phyloP scores from a whole-genome alignment of 1,284 basidiomycete genomes.

The Bjerkandera adusta region DNA sequence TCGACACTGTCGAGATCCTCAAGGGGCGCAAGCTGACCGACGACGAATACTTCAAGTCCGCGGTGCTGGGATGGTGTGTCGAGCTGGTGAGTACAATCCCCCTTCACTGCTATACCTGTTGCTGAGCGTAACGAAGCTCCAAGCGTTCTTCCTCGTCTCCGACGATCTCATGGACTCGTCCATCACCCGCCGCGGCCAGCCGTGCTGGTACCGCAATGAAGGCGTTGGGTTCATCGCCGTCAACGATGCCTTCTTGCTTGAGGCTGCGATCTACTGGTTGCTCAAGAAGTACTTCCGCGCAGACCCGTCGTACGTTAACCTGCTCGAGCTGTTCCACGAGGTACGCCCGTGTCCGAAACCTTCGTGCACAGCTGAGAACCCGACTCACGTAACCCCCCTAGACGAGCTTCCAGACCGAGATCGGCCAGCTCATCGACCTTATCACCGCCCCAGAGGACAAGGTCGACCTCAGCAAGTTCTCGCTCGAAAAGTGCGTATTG shows the following conservation, averaged over 20 bases:
- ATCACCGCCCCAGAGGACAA: constrained; percentile 92
- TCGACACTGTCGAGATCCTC: constrained; percentile 91
- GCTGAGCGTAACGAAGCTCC: no score
- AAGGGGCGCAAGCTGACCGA: constrained; percentile 68
- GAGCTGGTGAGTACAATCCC: constrained; percentile 70
- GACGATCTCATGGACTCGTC: constrained; percentile 98
- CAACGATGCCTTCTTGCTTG: constrained; percentile 98
- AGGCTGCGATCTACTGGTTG: constrained; percentile 90
- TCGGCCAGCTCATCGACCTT: constrained; percentile 94
- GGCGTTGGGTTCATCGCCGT: constrained; percentile 87
- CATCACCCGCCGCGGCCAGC: constrained; percentile 95
- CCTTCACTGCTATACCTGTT: not conserved
- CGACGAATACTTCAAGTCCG: constrained; percentile 88
- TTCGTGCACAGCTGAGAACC: not conserved
- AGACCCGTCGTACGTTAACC: constrained; percentile 83
- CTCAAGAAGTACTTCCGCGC: constrained; percentile 87
- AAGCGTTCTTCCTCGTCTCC: constrained; percentile 97
- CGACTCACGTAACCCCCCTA: constrained; percentile 27
- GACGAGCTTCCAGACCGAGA: constrained; percentile 92
- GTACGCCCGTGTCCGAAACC: constrained; percentile 33
- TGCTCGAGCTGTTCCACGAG: constrained; percentile 92
- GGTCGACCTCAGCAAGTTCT: constrained; percentile 89
- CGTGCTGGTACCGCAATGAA: constrained; percentile 90
- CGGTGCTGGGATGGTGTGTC: constrained; percentile 94
- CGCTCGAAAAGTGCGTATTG: constrained; percentile 66